Percentiles rank a stretch among this genome's conserved stretches.
Conservation (phyloP, 2,329 filamentous ascomycete species). For the Cladosporium sp. region DNA sequence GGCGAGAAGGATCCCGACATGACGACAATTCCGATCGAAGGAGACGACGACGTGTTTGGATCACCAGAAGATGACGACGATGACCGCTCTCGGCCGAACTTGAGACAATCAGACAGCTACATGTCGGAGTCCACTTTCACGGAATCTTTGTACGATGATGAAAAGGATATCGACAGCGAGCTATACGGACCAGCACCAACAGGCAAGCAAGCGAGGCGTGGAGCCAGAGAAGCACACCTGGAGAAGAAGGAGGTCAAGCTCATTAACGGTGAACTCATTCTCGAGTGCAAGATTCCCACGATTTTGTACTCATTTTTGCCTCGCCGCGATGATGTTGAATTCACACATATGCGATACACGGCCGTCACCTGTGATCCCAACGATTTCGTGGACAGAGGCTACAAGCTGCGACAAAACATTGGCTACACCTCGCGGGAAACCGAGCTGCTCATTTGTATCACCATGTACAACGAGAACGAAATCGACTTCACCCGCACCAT, state of each 20-base stretch:
- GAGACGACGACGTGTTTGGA: slow-evolving; percentile 59
- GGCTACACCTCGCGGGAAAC: slow-evolving; percentile 80
- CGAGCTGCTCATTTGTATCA: slow-evolving; percentile 92
- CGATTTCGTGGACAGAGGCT: slow-evolving; percentile 82
- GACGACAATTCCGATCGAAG: slow-evolving; percentile 64
- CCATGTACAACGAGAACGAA: slow-evolving; percentile 99
- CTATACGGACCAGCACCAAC: slow-evolving; percentile 78
- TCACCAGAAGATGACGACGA: slow-evolving; percentile 53
- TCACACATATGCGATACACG: slow-evolving; percentile 98
- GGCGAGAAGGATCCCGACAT: slow-evolving; percentile 47
- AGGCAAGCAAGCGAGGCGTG: slow-evolving; percentile 80
- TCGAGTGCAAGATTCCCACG: slow-evolving; percentile 98
- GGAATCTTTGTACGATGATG: slow-evolving; percentile 56
- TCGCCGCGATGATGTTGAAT: slow-evolving; percentile 86
- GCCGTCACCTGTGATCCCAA: slow-evolving; percentile 95
- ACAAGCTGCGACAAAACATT: slow-evolving; percentile 88
- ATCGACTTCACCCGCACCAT: slow-evolving; percentile 95
- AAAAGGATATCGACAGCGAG: slow-evolving; percentile 49
- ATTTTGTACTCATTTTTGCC: slow-evolving; percentile 97
- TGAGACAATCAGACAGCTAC: slow-evolving; percentile 61
- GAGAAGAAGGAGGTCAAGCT: slow-evolving; percentile 89
- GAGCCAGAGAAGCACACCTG: slow-evolving; percentile 81
- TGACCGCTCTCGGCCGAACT: slow-evolving; percentile 48
- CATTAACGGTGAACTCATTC: slow-evolving; percentile 94
- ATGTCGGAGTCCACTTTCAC: slow-evolving; percentile 57